Conservation (phyloP, 805 yeast genomes). For the Komagataella populi region DNA sequence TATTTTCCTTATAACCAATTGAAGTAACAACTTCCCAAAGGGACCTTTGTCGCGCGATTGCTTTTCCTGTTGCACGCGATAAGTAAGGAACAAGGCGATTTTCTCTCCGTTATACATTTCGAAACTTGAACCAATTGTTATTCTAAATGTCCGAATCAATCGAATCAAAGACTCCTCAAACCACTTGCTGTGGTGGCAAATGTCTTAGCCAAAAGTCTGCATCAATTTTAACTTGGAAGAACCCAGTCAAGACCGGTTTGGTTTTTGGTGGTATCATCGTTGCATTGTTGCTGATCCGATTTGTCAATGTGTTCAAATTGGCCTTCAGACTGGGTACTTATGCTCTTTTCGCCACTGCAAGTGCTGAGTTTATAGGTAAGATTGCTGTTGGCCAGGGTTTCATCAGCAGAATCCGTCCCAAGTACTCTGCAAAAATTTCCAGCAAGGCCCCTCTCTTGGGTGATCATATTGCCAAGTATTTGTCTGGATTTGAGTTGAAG, state of each 20-base stretch:
- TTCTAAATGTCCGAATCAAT: neutral
- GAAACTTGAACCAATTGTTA: neutral
- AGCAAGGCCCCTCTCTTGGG: constrained; percentile 14
- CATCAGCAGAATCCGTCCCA: constrained; percentile 63
- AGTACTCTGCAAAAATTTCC: constrained; percentile 20
- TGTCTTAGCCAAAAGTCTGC: constrained; percentile 13
- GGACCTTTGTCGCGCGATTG: neutral
- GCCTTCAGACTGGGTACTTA: constrained; percentile 47
- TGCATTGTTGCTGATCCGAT: constrained; percentile 43
- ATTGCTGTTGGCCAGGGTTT: constrained; percentile 67
- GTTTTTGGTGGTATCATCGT: constrained; percentile 53
- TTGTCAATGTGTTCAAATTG: constrained; percentile 46
- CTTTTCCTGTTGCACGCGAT: neutral
- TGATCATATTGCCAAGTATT: constrained; percentile 22
- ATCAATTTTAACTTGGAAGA: constrained; percentile 53
- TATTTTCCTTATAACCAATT: neutral
- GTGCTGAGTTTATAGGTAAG: constrained; percentile 68
- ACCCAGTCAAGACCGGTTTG: constrained; percentile 67
- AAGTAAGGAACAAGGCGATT: neutral
- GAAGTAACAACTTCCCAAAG: neutral
- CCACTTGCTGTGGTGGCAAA: constrained; percentile 17
- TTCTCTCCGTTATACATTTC: neutral
- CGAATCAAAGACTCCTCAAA: constrained; percentile 1
- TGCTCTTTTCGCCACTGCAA: constrained; percentile 46
- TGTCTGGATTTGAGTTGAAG: constrained; percentile 37